These are phyloP conservation scores for Aspergillus sp. DNA, from an alignment of 2,329 filamentous ascomycete genomes.

Conservation along the genomic window DNA sequence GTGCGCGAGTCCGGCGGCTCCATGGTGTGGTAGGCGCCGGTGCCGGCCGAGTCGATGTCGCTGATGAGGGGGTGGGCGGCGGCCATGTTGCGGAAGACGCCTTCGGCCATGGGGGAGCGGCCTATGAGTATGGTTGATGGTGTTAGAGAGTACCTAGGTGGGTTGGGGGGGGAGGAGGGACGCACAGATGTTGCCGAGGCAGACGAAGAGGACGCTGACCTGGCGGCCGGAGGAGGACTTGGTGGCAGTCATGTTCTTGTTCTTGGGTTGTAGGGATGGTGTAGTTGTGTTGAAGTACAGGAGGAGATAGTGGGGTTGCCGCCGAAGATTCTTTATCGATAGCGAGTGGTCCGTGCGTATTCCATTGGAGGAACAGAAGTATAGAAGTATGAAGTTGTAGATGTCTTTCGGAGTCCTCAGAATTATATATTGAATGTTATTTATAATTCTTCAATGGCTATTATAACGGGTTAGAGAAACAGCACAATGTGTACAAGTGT, in stretches of 20 bases:
- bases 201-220: conserved; percentile 86
- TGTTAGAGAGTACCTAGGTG: conserved; percentile 5
- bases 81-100: conserved; percentile 75
- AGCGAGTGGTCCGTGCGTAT: conserved; percentile 6
- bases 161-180: conserved; percentile 4
- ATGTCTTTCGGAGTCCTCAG: no score
- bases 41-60: conserved; percentile 84
- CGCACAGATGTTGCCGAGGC: conserved; percentile 90
- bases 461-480: no score
- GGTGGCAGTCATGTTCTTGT: conserved; percentile 26
- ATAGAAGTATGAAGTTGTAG: no score
- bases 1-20: conserved; percentile 78
- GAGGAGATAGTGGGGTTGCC: no score
- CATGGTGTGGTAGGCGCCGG: conserved; percentile 80
- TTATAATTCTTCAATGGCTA: no score
- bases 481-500: no score
- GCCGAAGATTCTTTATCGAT: conserved; percentile 12
- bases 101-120: conserved; percentile 92
- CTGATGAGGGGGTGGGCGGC: conserved; percentile 60
- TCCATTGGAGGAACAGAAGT: no score
- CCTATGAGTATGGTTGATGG: conserved; percentile 41
- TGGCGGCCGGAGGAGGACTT: conserved; percentile 17
- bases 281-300: not conserved
- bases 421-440: no score
- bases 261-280: no score